phyloP scores from a whole-genome alignment of 1,284 basidiomycete species.

The Puccinia triticina region DNA sequence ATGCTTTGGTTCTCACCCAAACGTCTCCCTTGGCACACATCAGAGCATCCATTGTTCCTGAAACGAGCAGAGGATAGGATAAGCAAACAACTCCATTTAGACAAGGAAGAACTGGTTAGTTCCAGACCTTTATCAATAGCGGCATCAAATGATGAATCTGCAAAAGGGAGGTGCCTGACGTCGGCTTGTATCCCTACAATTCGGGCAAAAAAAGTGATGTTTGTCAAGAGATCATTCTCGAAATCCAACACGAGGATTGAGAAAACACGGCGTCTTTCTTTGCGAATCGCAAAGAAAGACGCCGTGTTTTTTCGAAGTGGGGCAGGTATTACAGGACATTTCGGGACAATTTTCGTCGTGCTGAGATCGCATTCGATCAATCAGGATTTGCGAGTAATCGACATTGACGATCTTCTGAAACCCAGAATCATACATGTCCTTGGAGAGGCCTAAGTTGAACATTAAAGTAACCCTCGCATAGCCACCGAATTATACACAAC shows the following conservation, averaged over 20 bases:
- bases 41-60: slow-evolving; percentile 90
- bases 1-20: slow-evolving; percentile 68
- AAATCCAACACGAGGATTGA: slow-evolving; percentile 10
- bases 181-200: slow-evolving; percentile 81
- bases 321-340: slow-evolving; percentile 72
- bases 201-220: neutral
- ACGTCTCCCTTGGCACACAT: slow-evolving; percentile 83
- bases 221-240: neutral
- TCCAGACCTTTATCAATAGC: slow-evolving; percentile 80
- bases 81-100: neutral
- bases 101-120: neutral
- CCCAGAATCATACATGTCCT: slow-evolving; percentile 80
- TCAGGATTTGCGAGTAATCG: slow-evolving; percentile 79
- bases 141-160: slow-evolving; percentile 73
- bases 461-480: neutral
- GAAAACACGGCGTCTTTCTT: neutral
- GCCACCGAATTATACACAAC: neutral
- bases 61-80: neutral
- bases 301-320: neutral
- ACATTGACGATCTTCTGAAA: slow-evolving; percentile 81
- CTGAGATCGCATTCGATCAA: slow-evolving; percentile 75
- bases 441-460: slow-evolving; percentile 60
- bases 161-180: slow-evolving; percentile 73
- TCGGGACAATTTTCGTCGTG: slow-evolving; percentile 67
- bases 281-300: neutral